Percentiles rank a stretch among this genome's conserved stretches.
phyloP scores from a whole-genome alignment of 768 basidiomycete species.

The Leccinum rimulosum region DNA sequence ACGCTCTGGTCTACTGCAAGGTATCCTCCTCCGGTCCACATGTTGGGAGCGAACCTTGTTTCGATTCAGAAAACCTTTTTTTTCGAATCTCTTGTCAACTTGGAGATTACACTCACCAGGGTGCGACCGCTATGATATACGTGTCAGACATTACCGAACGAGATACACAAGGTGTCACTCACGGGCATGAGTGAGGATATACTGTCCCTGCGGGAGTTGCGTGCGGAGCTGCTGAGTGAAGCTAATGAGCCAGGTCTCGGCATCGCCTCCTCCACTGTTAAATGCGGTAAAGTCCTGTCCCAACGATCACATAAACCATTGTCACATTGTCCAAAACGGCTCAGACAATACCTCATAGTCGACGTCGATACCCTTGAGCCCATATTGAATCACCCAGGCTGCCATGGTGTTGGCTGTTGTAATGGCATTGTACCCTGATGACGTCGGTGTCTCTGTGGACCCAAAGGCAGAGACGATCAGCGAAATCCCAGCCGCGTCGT shows the following conservation, averaged over 20 bases:
- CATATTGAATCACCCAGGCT: constrained; percentile 45
- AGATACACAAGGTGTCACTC: constrained; percentile 6
- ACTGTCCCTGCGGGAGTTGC: constrained; percentile 23
- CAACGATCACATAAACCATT: neutral
- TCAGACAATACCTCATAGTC: constrained; percentile 44
- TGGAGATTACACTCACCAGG: constrained; percentile 15
- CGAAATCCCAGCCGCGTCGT: constrained; percentile 52
- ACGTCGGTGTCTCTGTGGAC: constrained; percentile 41
- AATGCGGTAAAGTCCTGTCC: constrained; percentile 35
- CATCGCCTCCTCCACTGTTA: constrained; percentile 35
- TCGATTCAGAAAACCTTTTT: neutral
- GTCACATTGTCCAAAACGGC: neutral
- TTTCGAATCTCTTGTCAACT: neutral
- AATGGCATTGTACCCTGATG: constrained; percentile 39
- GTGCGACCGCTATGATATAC: constrained; percentile 16
- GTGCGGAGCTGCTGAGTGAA: constrained; percentile 35
- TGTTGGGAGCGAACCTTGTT: constrained; percentile 20
- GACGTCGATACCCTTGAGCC: constrained; percentile 50
- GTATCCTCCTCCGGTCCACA: constrained; percentile 35
- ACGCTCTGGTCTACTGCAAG: constrained; percentile 37
- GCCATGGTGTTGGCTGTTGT: constrained; percentile 43
- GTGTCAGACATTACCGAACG: neutral
- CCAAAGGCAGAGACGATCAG: constrained; percentile 58
- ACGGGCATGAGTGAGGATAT: constrained; percentile 33
- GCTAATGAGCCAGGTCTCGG: constrained; percentile 35